Evolutionary conservation across 805 yeast genomes (phyloP).

Genomic region (Priceomyces castillae): DNA sequence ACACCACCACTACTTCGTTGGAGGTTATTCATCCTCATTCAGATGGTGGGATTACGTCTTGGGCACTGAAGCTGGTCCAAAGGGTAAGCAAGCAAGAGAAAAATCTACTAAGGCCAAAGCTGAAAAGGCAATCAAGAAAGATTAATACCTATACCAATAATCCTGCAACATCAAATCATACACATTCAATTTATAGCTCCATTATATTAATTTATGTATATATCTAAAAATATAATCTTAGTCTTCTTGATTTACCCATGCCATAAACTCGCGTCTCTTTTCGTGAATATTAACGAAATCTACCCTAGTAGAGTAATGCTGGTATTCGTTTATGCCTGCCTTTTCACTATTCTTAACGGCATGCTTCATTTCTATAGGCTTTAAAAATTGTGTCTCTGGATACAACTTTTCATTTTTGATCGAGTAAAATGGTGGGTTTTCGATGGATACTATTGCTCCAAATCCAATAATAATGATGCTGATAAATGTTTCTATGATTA

Average conservation of each 20-base stretch:
- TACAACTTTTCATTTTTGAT: constrained; percentile 26
- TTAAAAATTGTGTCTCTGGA: constrained; percentile 34
- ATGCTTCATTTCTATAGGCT: constrained; percentile 44
- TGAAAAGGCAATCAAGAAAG: constrained; percentile 35
- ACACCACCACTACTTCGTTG: constrained; percentile 94
- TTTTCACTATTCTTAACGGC: constrained; percentile 49
- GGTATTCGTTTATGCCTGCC: constrained; percentile 47
- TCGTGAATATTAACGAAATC: constrained; percentile 48
- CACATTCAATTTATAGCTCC: neutral
- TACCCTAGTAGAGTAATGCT: constrained; percentile 47
- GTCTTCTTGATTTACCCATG: constrained; percentile 27
- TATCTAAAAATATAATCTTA: neutral
- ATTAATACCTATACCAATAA: constrained; percentile 5
- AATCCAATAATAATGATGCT: constrained; percentile 45
- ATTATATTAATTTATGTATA: neutral
- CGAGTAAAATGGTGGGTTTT: constrained; percentile 18
- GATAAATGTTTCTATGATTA: constrained; percentile 48
- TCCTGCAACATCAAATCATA: neutral
- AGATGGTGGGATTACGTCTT: constrained; percentile 92
- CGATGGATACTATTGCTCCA: constrained; percentile 35
- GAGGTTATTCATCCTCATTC: constrained; percentile 92
- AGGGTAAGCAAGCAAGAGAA: constrained; percentile 75
- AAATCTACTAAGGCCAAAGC: constrained; percentile 55
- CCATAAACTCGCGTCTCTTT: constrained; percentile 44
- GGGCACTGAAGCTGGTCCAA: constrained; percentile 87